Evolutionary conservation across 176 grass and related monocot genomes (phyloP), one percentile per base, ranked within the genome.

Genomic region (Poa pratensis): DNA sequence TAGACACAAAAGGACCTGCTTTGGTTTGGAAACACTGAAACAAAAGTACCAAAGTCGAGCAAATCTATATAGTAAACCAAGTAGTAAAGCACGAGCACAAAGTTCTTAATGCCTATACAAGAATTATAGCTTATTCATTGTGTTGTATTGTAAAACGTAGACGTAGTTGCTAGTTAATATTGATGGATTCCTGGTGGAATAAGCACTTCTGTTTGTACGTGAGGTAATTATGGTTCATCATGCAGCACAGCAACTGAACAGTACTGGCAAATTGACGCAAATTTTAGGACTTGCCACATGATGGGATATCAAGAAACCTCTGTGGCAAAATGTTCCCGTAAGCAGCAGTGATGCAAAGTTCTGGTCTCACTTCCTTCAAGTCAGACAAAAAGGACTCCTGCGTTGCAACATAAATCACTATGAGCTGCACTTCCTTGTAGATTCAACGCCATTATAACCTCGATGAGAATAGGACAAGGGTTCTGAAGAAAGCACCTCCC

Each of bases 271-370:
- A 35, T 35, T 35, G 34, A 35, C 34, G 34, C 34, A 35, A 5
- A 35, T 35, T 35, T 46, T 46, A 48, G 57, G 62, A 75, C 96
- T 37, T 80, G 87, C 93, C 96, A 43, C 66, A 86, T 16, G 69
- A 50, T 83, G 93, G 93, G 72, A 95, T 98, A 52, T 98, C 89
- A 78, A 98, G 96, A 94, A 98, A 95, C n/a, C 78, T 95, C 37
- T 90, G 86, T 80, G 93, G 93, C 48, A 98, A 88, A 83, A 98
- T 95, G 84, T 98, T 95, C 69, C 96, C 96, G 73, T 95, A 98
- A 77, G 96, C 89, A 69, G 86, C 93, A 34, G 93, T 95, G 85
- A 98, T 53, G 89, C 93, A 98, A 83, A 98, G 91, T 58, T 95
- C 89, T 42, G 91, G 96, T 69, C 69, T 90, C 58, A 94, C 17